Evolutionary conservation across 306 rosid genomes (phyloP), one percentile per base, ranked within the genome.

Genomic region (Cucurbita ficifolia): DNA sequence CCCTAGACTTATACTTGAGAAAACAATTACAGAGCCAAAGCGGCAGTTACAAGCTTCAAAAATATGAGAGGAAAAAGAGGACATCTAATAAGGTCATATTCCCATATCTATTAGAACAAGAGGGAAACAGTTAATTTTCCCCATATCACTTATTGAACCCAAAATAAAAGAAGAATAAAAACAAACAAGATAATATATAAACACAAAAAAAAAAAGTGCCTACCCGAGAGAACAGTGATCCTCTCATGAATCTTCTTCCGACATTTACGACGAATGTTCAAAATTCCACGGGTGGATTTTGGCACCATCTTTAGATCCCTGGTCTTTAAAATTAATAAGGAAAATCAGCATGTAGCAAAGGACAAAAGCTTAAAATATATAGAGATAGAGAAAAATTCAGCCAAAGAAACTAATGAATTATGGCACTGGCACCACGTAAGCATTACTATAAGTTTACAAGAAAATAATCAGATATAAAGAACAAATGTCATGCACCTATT

Each of bases 251-350:
- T 94, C 79, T 79, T 91, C 82, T 76, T 91, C 63, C 99, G 86
- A 68, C 92, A 91, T 6, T 86, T 88, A 33, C 97, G 90, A 52
- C 96, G 81, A 75, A 86, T 78, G 62, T 46, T 78, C 75, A 91
- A 69, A 38, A 68, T 74, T 78, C 87, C 92, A 55, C 97, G 86
- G 55, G 82, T 78, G 67, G 91, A 76, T 79, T 84, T 77, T 2
- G 97, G 96, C 54, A 91, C 50, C 84, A 91, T 79, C 84, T 91
- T 94, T 72, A 89, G 12, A 84, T 94, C 97, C 76, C 99, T 87
- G 0, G 96, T 85, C 99, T 94, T 80, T 24, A 56, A 39, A 78
- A 63, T 51, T 9, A 79, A 40, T 3, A 38, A 43, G 40, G 48
- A 84, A 84, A 1, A 42, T 68, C 36, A 38, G 68, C 74, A 54